These are phyloP conservation scores for Tolypocladium amazonense DNA, from an alignment of 2,329 filamentous ascomycete genomes.

Conservation along the genomic window DNA sequence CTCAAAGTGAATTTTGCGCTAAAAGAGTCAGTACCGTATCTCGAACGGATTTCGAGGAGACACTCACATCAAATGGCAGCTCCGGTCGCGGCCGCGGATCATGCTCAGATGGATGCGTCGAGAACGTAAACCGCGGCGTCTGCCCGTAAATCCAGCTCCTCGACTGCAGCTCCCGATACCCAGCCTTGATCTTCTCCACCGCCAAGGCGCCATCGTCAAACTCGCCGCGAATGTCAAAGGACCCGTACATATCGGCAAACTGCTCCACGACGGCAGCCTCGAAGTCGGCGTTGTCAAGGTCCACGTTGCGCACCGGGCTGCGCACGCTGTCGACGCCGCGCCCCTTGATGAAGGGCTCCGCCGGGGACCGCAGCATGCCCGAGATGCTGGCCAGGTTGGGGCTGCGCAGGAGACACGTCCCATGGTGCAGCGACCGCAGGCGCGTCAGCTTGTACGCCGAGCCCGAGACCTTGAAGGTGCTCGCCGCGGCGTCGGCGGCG, in stretches of 20 bases:
- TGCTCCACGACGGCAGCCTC: conserved; percentile 48
- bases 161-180: conserved; percentile 34
- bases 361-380: conserved; percentile 65
- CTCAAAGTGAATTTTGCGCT: conserved; percentile 24
- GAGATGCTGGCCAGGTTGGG: conserved; percentile 63
- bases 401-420: conserved; percentile 74
- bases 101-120: conserved; percentile 46
- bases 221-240: conserved; percentile 18
- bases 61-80: conserved; percentile 34
- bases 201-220: conserved; percentile 40
- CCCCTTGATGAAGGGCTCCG: conserved; percentile 63
- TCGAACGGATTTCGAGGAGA: not conserved
- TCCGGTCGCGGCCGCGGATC: conserved; percentile 45
- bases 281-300: conserved; percentile 36
- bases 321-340: conserved; percentile 87
- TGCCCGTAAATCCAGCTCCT: conserved; percentile 72
- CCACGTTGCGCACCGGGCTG: conserved; percentile 72
- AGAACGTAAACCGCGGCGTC: conserved; percentile 74
- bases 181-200: conserved; percentile 36
- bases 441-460: conserved; percentile 91
- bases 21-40: not conserved
- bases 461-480: conserved; percentile 72
- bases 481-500: conserved; percentile 3
- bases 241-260: conserved; percentile 58
- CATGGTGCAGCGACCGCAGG: conserved; percentile 76